These are phyloP conservation scores for Stellera chamaejasme DNA, from an alignment of 345 rosid genomes.

Conservation along the genomic window DNA sequence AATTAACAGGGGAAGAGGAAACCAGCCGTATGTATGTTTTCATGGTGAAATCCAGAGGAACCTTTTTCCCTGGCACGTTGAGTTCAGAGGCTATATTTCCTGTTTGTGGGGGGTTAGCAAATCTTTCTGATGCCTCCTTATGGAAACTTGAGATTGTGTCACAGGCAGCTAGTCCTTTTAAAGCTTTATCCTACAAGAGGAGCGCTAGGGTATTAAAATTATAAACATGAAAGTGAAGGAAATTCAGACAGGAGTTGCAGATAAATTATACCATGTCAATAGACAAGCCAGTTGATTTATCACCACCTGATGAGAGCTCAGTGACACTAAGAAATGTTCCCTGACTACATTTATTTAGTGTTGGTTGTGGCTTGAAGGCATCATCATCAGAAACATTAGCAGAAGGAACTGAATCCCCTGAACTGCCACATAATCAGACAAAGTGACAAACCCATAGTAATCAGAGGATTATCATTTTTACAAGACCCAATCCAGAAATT, in stretches of 20 bases:
- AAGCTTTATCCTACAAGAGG: slow-evolving; percentile 60
- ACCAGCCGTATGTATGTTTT: slow-evolving; percentile 61
- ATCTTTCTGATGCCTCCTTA: slow-evolving; percentile 29
- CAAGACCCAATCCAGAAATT: neutral
- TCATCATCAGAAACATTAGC: slow-evolving; percentile 33
- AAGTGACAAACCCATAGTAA: neutral
- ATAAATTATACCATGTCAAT: slow-evolving; percentile 76
- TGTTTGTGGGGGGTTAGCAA: slow-evolving; percentile 25
- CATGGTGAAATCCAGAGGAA: slow-evolving; percentile 84
- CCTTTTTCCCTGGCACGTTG: slow-evolving; percentile 41
- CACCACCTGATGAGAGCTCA: slow-evolving; percentile 67
- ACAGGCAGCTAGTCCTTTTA: slow-evolving; percentile 70
- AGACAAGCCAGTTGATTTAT: slow-evolving; percentile 32
- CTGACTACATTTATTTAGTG: slow-evolving; percentile 48
- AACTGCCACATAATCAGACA: slow-evolving; percentile 29
- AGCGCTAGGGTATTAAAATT: slow-evolving; percentile 8
- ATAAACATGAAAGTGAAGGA: slow-evolving; percentile 1
- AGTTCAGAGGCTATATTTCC: slow-evolving; percentile 46
- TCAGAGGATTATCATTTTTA: too few relatives aligned
- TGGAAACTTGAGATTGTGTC: slow-evolving; percentile 27
- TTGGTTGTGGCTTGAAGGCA: slow-evolving; percentile 25
- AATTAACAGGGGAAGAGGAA: slow-evolving; percentile 51
- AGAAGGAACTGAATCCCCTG: slow-evolving; percentile 28
- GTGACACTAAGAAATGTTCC: slow-evolving; percentile 69
- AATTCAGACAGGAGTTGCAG: slow-evolving; percentile 7